Conservation (phyloP, 2,329 filamentous ascomycete species). For the Ophiosphaerella narmari region DNA sequence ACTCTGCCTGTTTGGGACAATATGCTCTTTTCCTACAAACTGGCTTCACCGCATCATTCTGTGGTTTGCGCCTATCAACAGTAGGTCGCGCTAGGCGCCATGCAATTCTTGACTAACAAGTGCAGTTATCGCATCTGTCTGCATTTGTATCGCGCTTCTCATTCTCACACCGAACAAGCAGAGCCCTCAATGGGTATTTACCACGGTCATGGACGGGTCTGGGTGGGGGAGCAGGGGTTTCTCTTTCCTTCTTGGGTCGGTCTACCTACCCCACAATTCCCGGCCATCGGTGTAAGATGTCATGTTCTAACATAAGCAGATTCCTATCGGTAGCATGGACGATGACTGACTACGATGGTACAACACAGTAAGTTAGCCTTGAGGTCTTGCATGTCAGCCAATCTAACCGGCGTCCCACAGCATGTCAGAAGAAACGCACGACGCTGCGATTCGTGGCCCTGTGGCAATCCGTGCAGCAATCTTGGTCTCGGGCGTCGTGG, state of each 20-base stretch:
- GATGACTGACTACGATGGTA: conserved; percentile 73
- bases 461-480: conserved; percentile 64
- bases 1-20: conserved; percentile 60
- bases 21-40: conserved; percentile 67
- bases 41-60: conserved; percentile 63
- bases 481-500: conserved; percentile 62
- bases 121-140: conserved; percentile 61
- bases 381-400: conserved; percentile 20
- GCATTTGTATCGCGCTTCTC: conserved; percentile 63
- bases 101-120: conserved; percentile 6
- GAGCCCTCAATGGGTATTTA: conserved; percentile 64
- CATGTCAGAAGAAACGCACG: conserved; percentile 70
- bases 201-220: conserved; percentile 64
- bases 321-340: conserved; percentile 64
- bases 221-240: conserved; percentile 66
- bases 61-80: conserved; percentile 70
- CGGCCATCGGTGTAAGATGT: neutral
- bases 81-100: conserved; percentile 38
- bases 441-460: conserved; percentile 64
- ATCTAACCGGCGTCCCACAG: conserved; percentile 41
- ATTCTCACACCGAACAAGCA: conserved; percentile 64
- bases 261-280: conserved; percentile 20
- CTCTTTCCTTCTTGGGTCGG: conserved; percentile 64
- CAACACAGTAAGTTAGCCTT: conserved; percentile 59
- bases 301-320: conserved; percentile 27